Base-by-base conservation (phyloP, 23 red algal genomes). In the Pyropia yezoensis region DNA sequence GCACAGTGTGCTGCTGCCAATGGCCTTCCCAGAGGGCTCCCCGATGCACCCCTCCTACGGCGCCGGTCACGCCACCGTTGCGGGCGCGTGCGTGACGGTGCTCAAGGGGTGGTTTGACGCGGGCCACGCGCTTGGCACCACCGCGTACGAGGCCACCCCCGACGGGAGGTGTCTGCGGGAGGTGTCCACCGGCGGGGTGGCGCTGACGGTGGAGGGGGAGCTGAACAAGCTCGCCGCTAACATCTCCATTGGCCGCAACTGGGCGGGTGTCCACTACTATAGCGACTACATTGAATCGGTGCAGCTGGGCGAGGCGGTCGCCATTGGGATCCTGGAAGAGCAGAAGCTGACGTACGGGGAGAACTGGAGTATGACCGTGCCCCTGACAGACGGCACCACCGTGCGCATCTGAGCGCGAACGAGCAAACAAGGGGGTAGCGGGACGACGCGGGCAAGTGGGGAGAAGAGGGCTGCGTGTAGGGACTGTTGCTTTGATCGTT, bases 11-110 rank as follows among this genome's bases (percentile, higher is more conserved):
- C 52, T 85, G 70, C 28, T 85, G 4, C 80, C 80, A 0, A 85
- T 85, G 80, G 80, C 80, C 14, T 85, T 56, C 62, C 70, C 80
- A 9, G 80, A 85, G 62, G 80, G 80, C n/a, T 75, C 70, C 39
- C 80, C 80, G 1, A 85, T 85, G 80, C 80, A 85, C 63, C 80
- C 80, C 2, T 59, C 65, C 15, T 85, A 85, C 51, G 80, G 80
- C 3, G 80, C 80, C n/a, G 70, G 80, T 14, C 80, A 85, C 61
- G 80, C 80, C 5, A 76, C 80, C 16, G 80, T 76, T 14, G 80
- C 80, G 1, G 70, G 70, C 5, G 80, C 80, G 19, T 85, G 80
- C 26, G 80, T 85, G 18, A 85, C 80, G 2, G 30, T 85, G 11
- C 60, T 85, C 9, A 85, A 85, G 70, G 80, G 70, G 14, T 85